A percentile compares a stretch with the other conserved stretches of the same genome.
These are phyloP conservation scores for Scleroderma bovista DNA, from an alignment of 768 basidiomycete species.

Conservation along the genomic window DNA sequence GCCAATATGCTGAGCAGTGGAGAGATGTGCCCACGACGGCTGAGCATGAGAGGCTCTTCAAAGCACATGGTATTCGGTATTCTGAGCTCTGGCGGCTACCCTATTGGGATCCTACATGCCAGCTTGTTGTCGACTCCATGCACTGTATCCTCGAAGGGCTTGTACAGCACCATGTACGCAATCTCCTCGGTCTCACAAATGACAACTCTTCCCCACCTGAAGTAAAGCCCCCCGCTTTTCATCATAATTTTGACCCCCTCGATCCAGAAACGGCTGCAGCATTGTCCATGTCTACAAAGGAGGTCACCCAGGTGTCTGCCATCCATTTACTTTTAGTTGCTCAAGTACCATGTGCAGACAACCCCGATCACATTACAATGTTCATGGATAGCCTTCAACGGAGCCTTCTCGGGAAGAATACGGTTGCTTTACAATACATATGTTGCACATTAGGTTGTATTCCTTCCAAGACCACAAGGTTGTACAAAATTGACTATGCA, in stretches of 20 bases:
- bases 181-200: constrained; percentile 3
- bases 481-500: background rate
- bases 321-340: constrained; percentile 3
- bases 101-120: constrained; percentile 20
- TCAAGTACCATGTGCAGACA: background rate
- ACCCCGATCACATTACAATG: background rate
- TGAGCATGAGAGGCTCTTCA: constrained; percentile 5
- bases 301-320: constrained; percentile 2
- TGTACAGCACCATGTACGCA: constrained; percentile 1
- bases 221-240: background rate
- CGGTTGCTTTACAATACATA: background rate
- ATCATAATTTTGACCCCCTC: background rate
- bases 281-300: constrained; percentile 1
- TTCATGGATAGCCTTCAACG: constrained; percentile 1
- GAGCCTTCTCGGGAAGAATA: constrained; percentile 5
- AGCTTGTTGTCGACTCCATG: constrained; percentile 23
- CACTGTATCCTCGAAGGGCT: constrained; percentile 19
- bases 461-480: background rate
- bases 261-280: background rate
- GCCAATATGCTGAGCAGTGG: constrained; percentile 11
- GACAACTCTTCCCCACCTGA: background rate
- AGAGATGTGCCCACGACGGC: constrained; percentile 3
- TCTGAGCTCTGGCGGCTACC: constrained; percentile 18
- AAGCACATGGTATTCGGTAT: constrained; percentile 14
- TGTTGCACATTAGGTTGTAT: background rate